Percentiles rank a stretch among this genome's conserved stretches.
These are phyloP conservation scores for Antitrichia curtipendula DNA, from an alignment of 225 moss, liverwort and hornwort genomes.

Conservation along the genomic window DNA sequence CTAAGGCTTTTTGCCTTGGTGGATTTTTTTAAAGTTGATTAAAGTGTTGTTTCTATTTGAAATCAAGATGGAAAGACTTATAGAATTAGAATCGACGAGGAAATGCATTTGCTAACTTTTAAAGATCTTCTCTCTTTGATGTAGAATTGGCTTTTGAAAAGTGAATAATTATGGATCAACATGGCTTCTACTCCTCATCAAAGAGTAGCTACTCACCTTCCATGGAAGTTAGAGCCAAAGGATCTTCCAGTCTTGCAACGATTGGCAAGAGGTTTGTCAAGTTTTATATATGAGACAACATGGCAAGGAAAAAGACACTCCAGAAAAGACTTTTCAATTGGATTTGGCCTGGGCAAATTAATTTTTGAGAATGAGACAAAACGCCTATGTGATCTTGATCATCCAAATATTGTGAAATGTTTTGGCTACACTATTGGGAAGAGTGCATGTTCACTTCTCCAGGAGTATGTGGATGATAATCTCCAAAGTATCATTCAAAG, in stretches of 20 bases:
- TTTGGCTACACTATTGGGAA: neutral
- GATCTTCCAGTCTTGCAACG: neutral
- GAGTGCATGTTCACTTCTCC: neutral
- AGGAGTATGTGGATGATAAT: neutral
- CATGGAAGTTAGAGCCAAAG: neutral
- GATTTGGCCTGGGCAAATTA: neutral
- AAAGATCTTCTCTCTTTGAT: neutral
- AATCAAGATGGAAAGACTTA: too few relatives aligned
- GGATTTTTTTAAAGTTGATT: neutral
- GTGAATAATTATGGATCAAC: too few relatives aligned
- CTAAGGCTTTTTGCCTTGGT: rapidly evolving
- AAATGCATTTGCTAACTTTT: rapidly evolving
- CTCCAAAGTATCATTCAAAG: neutral
- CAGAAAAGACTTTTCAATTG: neutral
- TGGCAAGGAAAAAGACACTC: neutral
- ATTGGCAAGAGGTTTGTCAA: neutral
- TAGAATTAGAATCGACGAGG: rapidly evolving
- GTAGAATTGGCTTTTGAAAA: neutral
- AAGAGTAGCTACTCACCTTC: rapidly evolving
- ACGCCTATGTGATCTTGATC: neutral
- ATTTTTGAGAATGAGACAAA: neutral
- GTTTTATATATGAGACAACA: neutral
- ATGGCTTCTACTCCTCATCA: neutral
- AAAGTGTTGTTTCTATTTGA: neutral
- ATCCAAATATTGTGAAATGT: neutral